Conservation (phyloP, 2,329 filamentous ascomycete genomes). For the Cordyceps javanica region DNA sequence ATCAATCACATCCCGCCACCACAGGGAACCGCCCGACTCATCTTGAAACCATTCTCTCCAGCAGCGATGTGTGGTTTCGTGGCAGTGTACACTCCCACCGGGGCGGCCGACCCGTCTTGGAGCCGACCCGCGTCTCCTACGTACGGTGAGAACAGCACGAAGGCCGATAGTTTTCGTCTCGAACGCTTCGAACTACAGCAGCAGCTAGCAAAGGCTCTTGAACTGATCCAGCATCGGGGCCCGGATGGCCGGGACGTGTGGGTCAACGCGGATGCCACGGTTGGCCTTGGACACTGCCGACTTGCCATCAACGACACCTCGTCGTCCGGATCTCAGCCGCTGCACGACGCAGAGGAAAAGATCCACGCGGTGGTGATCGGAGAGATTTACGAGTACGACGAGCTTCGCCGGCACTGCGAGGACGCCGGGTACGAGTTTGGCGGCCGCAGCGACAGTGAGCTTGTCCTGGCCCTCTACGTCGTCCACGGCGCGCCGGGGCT, state of each 20-base stretch:
- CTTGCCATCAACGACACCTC: conserved; percentile 48
- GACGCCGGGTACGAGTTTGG: conserved; percentile 37
- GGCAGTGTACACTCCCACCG: not conserved
- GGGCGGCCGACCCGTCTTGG: too few species aligned
- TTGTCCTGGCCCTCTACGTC: conserved; percentile 39
- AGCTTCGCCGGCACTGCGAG: conserved; percentile 29
- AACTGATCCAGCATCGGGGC: conserved; percentile 2
- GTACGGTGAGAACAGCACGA: too few species aligned
- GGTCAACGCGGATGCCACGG: not conserved
- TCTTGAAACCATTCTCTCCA: not conserved
- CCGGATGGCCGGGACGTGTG: not conserved
- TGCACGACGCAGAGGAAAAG: conserved; percentile 26
- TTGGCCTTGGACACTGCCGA: conserved; percentile 41
- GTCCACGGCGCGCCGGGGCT: not conserved
- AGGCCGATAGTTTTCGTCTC: too few species aligned
- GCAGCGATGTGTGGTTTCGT: not conserved
- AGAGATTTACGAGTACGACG: conserved; percentile 51
- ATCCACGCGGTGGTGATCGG: conserved; percentile 55
- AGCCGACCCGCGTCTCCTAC: too few species aligned
- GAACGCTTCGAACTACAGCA: too few species aligned
- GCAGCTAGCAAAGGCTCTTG: too few species aligned
- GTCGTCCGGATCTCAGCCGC: conserved; percentile 39
- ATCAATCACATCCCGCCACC: not conserved
- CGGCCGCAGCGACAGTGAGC: conserved; percentile 43
- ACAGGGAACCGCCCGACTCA: not conserved